Evolutionary conservation across 768 basidiomycete genomes (phyloP).

Genomic region (Boletus coccyginus): DNA sequence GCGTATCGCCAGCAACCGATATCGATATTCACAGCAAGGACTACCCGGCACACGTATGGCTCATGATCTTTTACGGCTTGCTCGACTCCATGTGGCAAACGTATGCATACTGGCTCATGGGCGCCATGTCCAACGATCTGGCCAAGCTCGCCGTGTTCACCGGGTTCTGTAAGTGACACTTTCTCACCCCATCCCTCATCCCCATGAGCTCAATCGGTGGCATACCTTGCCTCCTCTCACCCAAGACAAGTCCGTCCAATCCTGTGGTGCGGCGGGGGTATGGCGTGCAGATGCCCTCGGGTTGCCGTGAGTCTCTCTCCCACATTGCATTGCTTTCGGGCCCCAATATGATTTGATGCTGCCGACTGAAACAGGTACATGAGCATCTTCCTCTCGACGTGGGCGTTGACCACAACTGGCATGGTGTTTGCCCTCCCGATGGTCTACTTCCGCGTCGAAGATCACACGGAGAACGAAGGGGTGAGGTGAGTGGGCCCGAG

Average conservation of each 20-base stretch:
- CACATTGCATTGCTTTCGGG: neutral
- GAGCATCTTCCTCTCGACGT: slow-evolving; percentile 74
- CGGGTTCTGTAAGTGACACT: slow-evolving; percentile 66
- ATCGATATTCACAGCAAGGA: slow-evolving; percentile 58
- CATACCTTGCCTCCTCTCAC: neutral
- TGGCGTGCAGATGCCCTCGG: slow-evolving; percentile 69
- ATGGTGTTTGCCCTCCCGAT: slow-evolving; percentile 69
- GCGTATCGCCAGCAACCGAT: slow-evolving; percentile 34
- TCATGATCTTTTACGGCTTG: slow-evolving; percentile 74
- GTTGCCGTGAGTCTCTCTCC: slow-evolving; percentile 50
- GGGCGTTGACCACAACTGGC: slow-evolving; percentile 63
- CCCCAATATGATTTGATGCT: neutral
- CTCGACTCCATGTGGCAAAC: slow-evolving; percentile 88
- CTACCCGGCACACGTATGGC: slow-evolving; percentile 56
- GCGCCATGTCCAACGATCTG: slow-evolving; percentile 82
- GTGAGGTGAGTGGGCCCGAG: slow-evolving; percentile 43
- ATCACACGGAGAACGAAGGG: slow-evolving; percentile 51
- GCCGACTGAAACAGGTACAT: slow-evolving; percentile 42
- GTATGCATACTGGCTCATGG: slow-evolving; percentile 80
- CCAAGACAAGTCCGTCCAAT: slow-evolving; percentile 72
- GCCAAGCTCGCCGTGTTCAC: slow-evolving; percentile 77
- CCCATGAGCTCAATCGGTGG: neutral
- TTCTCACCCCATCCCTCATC: neutral
- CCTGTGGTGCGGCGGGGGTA: slow-evolving; percentile 65
- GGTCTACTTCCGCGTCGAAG: slow-evolving; percentile 66